Base-by-base conservation (phyloP, 805 yeast genomes). In the Cyberlindnera petersonii region DNA sequence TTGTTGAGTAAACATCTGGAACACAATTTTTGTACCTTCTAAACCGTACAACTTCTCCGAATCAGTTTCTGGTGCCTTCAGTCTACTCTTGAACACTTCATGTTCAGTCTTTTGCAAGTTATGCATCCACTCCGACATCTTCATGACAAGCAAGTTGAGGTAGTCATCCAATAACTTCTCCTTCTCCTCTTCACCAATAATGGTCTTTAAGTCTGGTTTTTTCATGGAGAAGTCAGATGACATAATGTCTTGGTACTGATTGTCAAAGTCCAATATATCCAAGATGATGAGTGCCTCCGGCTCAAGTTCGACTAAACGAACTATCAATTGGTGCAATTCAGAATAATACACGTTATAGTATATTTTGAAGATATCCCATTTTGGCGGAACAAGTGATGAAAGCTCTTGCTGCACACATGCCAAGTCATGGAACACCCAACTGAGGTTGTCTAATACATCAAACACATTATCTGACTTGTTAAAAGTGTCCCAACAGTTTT, bases 1-100 rank as follows among this genome's bases (percentile, higher is more conserved):
- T 59, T 88, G 95, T 55, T 87, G 95, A n/a, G 82, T 79, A 42
- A 87, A 76, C 81, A 87, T 82, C 45, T 84, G 77, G 58, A 85
- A 79, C 21, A 88, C 80, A 5, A 83, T 80, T 44, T 79, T 82
- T 37, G 87, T 83, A 39, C 87, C 93, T 39, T 86, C 86, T 39
- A 87, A 64, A 19, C 81, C 86, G 35, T 69, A 69, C 13, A 74
- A 66, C 11, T 77, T 75, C 41, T 86, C 86, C 5, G 77, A 71
- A 55, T 82, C 87, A 5, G 65, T 56, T 40, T 79, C 86, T 7
- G 97, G 97, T 7, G 95, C 88, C 7, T 71, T 69, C 13, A 69
- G 66, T 57, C 96, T 77, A 30, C 69, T 67, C 26, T 67, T 62
- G 58, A 91, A 91, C 11, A 79, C 71, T 19, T 65, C 68, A 16